Conservation (phyloP, 2,329 filamentous ascomycete species). For the Pestalotiopsis sp. region DNA sequence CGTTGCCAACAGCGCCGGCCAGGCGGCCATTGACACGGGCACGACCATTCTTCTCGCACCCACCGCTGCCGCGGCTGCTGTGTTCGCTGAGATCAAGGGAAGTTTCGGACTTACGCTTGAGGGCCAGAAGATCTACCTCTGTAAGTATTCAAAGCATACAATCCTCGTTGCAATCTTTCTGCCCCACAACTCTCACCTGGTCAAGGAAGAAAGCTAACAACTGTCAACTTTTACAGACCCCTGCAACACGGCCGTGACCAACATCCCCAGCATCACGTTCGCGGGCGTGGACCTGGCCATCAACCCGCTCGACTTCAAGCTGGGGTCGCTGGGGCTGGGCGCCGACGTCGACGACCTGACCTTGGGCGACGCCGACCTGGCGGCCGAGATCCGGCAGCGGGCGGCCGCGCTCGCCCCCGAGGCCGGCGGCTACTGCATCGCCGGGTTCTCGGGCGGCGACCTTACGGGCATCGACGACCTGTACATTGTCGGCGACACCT, state of each 20-base stretch:
- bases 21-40: constrained; percentile 11
- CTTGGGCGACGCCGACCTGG: background rate
- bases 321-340: constrained; percentile 1
- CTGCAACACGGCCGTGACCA: constrained; percentile 1
- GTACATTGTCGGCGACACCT: constrained; percentile 12
- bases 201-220: background rate
- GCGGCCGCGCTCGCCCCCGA: background rate
- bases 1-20: background rate
- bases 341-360: constrained; percentile 7
- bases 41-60: constrained; percentile 8
- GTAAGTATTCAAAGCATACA: background rate
- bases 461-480: constrained; percentile 10
- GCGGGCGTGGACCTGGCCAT: constrained; percentile 5
- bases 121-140: constrained; percentile 4
- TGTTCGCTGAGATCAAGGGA: background rate
- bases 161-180: background rate
- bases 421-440: constrained; percentile 3
- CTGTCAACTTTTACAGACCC: background rate
- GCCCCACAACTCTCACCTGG: background rate
- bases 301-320: constrained; percentile 11
- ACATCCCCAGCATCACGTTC: constrained; percentile 7
- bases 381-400: constrained; percentile 1
- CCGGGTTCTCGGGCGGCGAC: constrained; percentile 5
- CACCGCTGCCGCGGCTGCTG: background rate
- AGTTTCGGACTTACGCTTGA: background rate